These are phyloP conservation scores for Coelastrella sp. DNA, from an alignment of 139 green algal genomes.

Conservation along the genomic window DNA sequence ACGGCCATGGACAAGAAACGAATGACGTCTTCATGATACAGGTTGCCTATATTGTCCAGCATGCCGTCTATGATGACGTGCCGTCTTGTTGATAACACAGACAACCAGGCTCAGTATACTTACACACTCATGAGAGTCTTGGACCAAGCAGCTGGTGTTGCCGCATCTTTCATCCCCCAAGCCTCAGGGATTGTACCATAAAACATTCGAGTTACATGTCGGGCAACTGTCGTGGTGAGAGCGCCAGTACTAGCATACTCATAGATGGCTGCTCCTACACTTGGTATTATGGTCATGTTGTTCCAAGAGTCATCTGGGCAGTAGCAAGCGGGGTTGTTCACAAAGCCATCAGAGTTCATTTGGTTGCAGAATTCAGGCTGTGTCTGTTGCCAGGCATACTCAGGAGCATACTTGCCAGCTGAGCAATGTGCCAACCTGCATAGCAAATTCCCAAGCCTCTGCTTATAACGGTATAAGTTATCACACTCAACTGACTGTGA, in stretches of 20 bases:
- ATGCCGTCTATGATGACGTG: too few species aligned
- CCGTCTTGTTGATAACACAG: too few species aligned
- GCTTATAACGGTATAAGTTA: too few species aligned
- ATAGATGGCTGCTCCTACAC: not conserved
- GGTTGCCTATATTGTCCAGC: too few species aligned
- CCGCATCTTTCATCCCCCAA: not conserved
- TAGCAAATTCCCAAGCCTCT: not conserved
- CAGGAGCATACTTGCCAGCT: conserved; percentile 12
- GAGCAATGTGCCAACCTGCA: conserved; percentile 31
- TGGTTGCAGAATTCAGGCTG: conserved; percentile 4
- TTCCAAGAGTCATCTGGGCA: conserved; percentile 29
- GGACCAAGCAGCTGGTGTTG: conserved; percentile 5
- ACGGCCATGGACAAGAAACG: too few species aligned
- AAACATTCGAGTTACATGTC: conserved; percentile 8
- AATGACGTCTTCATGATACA: too few species aligned
- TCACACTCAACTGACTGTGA: too few species aligned
- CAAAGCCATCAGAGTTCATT: not conserved
- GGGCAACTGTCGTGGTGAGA: not conserved
- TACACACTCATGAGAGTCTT: conserved; percentile 34
- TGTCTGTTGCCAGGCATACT: conserved; percentile 35
- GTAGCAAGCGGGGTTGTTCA: conserved; percentile 14
- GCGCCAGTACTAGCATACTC: not conserved
- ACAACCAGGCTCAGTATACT: not conserved
- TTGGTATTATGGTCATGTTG: conserved; percentile 1
- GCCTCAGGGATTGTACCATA: conserved; percentile 18